Base-by-base conservation (phyloP, 352 stramenopile species). In the Globisporangium nodosum region DNA sequence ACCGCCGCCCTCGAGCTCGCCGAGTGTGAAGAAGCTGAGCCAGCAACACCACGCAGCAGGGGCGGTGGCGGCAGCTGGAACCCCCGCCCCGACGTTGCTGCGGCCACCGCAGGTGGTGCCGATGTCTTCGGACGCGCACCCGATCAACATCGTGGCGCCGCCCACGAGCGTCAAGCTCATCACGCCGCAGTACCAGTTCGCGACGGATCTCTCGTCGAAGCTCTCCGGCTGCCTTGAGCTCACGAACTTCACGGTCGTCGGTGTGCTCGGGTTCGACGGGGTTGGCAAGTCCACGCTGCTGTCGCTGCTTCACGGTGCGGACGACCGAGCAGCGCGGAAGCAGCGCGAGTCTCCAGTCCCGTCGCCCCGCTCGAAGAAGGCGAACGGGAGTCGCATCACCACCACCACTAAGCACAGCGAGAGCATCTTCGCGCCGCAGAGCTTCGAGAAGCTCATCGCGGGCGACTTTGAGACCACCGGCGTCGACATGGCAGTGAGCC, bases 231-330 rank as follows among this genome's bases (percentile, higher is more conserved):
- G 81, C 47, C 56, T 87, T 3, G 81, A 91, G 50, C 71, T 88
- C 59, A 78, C 71, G 18, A 77, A 88, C 59, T 84, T 88, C 49
- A 86, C 71, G 16, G 80, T 92, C 31, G 62, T 94, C 3, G 84
- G 81, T 8, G 71, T 81, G 0, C 54, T 94, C 7, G 84, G 84
- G 0, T 64, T 92, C 1, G 76, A 91, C 64, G 78, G 74, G 8
- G 69, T 85, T 18, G 84, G 84, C 15, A 94, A 92, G 56, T 92
- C 81, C 1, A 87, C 81, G 0, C 58, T 92, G 3, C 27, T 90
- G 46, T 94, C 84, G 20, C 27, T 87, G 6, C 59, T 93, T 20
- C 58, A 64, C n/a, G 27, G 42, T 37, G 24, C 42, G 18, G 11
- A 45, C 15, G 42, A 49, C 5, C 46, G 24, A 21, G 33, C 40